Base-by-base conservation (phyloP, 768 basidiomycete genomes). In the Tricholoma matsutake region DNA sequence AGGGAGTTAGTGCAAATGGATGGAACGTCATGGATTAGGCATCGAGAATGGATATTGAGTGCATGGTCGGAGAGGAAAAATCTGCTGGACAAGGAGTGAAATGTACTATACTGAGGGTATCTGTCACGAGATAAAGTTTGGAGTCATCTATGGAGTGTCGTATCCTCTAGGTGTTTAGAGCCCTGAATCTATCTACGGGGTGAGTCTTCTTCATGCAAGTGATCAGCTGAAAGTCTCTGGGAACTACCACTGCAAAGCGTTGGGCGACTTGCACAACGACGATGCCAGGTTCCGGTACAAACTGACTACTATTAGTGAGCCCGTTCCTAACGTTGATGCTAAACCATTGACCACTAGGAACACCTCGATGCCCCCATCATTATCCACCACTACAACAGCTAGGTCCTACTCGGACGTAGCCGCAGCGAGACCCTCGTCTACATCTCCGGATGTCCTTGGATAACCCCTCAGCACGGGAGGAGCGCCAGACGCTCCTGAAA, bases 1-100 rank as follows among this genome's bases (percentile, higher is more conserved):
- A 58, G 71, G 54, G 64, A 67, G 34, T 58, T 77, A 31, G 67
- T 76, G 34, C 71, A 72, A 64, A 70, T 65, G 69, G 75, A 77
- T 18, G 59, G 56, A 9, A 41, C 60, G 28, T 75, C 72, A 7
- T 75, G 73, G 73, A 57, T 58, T 28, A 61, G 71, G 32, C 72
- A 75, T 62, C 63, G 67, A 2, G 60, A 67, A 6, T 73, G 71
- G 69, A 63, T 75, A 28, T 37, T 71, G 35, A 55, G 56, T 18
- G 63, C 57, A 20, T 66, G 65, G 54, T 43, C 58, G 13, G 61
- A 61, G 18, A 56, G 61, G 13, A 49, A 62, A 45, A 63, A 63
- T 29, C 5, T 58, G 18, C 8, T 7, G 4, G 43, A 32, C 16
- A 14, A 32, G 2, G 25, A 16, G 37, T 6, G 14, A 16, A 4